Conservation (phyloP, 495 filamentous ascomycete species). For the Cercophora sp. region DNA sequence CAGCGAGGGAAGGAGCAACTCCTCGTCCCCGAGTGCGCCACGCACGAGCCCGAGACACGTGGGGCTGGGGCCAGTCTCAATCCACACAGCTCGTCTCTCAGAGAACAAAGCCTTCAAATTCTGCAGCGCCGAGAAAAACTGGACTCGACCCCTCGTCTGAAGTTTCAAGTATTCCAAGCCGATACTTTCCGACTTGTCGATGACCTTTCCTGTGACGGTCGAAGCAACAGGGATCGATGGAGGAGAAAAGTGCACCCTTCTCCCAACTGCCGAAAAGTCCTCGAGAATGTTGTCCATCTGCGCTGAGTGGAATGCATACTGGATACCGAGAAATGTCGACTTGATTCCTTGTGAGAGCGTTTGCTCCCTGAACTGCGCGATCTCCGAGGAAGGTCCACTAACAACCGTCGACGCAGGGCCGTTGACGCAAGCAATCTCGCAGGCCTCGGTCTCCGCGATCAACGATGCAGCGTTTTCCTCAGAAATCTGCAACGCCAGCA, state of each 20-base stretch:
- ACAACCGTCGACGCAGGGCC: constrained; percentile 45
- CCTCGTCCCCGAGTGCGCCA: background rate
- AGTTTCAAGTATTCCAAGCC: constrained; percentile 20
- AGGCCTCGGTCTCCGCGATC: background rate
- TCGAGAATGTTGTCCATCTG: constrained; percentile 61
- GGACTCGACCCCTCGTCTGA: constrained; percentile 2
- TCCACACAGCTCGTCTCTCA: background rate
- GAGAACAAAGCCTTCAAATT: background rate
- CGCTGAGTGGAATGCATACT: constrained; percentile 61
- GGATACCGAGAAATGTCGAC: constrained; percentile 41
- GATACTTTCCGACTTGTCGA: constrained; percentile 43
- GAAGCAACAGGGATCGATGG: constrained; percentile 52
- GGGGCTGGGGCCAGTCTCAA: constrained; percentile 11
- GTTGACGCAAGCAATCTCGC: constrained; percentile 59
- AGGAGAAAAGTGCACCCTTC: constrained; percentile 46
- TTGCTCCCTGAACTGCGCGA: constrained; percentile 47
- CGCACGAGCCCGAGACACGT: constrained; percentile 2
- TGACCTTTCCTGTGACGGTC: constrained; percentile 50
- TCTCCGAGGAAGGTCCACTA: constrained; percentile 38
- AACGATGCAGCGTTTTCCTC: constrained; percentile 11
- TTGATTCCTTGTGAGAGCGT: constrained; percentile 46
- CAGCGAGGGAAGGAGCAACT: constrained; percentile 4
- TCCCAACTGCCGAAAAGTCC: constrained; percentile 46
- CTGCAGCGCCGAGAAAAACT: background rate
- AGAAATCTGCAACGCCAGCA: constrained; percentile 42